Base-by-base conservation (phyloP, 2,329 filamentous ascomycete genomes). In the Microsporum canis region DNA sequence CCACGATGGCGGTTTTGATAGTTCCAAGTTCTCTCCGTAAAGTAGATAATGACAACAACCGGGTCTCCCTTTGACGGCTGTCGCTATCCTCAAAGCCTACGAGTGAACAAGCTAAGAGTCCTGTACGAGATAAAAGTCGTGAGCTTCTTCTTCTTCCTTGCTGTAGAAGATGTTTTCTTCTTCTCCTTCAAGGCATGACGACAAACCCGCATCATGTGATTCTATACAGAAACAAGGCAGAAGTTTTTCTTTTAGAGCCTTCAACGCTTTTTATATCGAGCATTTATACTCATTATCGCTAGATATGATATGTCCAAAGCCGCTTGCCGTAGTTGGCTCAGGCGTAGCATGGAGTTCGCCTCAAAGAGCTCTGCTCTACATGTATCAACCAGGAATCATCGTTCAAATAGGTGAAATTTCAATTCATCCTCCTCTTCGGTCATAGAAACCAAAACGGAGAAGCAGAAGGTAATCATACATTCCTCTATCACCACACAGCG, bases 1-100 rank as follows among this genome's bases (percentile, higher is more conserved):
- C 75, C 73, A 77, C 73, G 58, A 64, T 69, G 53, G 38, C 60
- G 60, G 55, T 29, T 14, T 31, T 27, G 23, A 29, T 49, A 31
- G 45, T 4, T 29, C 45, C 45, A 6, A 10, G 34, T 36, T 49
- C 27, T 23, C 7, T 29, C 23, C 23, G 14, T 8, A 7, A 49
- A 12, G 23, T 29, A 47, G 27, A 23, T 29, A 29, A 6, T 2
- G 23, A 49, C 23, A 49, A 12, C 5, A 33, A 31, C 23, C 6
- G 5, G 23, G 8, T 5, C 5, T 12, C 17, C 5, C 49, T 53
- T 34, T 6, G 12, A 27, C 14, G 49, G 17, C 29, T 17, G 49
- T 12, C 29, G 23, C 33, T 36, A 34, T 55, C 49, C 23, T 55
- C 49, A 7, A n/a, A 34, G 33, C 49, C 7, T n/a, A 7, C 12